These are phyloP conservation scores for Vigna hirtella DNA, from an alignment of 306 rosid genomes.

Conservation along the genomic window DNA sequence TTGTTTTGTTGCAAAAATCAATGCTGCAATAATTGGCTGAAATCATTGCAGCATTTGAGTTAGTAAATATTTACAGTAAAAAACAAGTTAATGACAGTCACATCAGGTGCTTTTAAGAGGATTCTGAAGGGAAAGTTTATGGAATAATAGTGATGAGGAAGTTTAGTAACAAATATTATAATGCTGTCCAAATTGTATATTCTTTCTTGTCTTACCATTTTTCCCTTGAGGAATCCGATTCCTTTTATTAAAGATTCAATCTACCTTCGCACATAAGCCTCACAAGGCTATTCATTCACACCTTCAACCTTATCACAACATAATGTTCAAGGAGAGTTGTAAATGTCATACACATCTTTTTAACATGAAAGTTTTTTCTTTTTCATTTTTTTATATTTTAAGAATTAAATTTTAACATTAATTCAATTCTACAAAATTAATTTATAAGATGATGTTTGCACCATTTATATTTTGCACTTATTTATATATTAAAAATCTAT, in stretches of 20 bases:
- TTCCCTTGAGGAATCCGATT: conserved; percentile 30
- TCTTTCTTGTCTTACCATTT: background rate
- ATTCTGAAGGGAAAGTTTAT: background rate
- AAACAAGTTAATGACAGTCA: background rate
- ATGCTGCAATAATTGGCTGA: background rate
- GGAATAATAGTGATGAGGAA: background rate
- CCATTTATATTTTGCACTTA: too few relatives aligned
- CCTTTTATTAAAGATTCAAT: conserved; percentile 9
- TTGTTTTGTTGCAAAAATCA: background rate
- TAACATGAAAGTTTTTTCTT: too few relatives aligned
- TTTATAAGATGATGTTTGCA: too few relatives aligned
- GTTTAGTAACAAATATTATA: background rate
- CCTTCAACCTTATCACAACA: background rate
- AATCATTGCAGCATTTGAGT: background rate
- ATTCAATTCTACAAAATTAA: too few relatives aligned
- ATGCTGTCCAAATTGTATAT: background rate
- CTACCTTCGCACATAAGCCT: conserved; percentile 14
- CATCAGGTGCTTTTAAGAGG: background rate
- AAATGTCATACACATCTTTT: background rate
- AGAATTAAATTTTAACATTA: too few relatives aligned
- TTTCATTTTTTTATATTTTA: too few relatives aligned
- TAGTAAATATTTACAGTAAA: background rate
- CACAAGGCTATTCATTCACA: background rate
- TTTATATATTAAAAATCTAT: too few relatives aligned
- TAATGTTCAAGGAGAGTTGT: background rate